Base-by-base conservation (phyloP, 768 basidiomycete genomes). In the Candolleomyces efflorescens region DNA sequence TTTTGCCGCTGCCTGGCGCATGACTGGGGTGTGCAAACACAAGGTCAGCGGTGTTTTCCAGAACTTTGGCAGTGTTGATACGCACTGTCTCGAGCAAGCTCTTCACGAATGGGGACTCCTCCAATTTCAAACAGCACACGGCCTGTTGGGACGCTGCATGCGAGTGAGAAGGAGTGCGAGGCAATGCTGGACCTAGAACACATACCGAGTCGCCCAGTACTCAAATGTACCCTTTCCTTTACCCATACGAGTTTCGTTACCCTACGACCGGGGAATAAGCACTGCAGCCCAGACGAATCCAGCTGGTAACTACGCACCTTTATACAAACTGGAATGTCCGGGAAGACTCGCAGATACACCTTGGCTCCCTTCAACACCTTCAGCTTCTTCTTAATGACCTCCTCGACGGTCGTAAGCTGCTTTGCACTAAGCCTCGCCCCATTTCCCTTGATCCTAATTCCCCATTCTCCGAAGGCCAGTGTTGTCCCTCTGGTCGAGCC, bases 201-300 rank as follows among this genome's bases (percentile, higher is more conserved):
- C 84, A 55, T 64, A 93, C 92, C 92, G 84, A 58, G 90, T 92
- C 24, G 95, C 92, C 97, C 97, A 99, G 69, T 81, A 98, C 68
- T 98, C 97, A 65, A 98, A 98, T 0, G 90, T 84, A 47, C 97
- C 97, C 72, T 99, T 99, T 59, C 97, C 97, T 74, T 98, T 98
- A 52, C 97, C 97, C 97, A 98, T 98, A 80, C 97, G 90, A 5
- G 94, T 95, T 73, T 98, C 95, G 65, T 97, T 98, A 54, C 97
- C 96, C 92, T 94, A 58, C 17, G 17, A 17, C 15, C 15, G 13
- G 41, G 41, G 26, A 52, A 17, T 37, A 27, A 37, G 15, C 50
- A 3, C 12, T 52, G n/a, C 12, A n/a, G 47, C 22, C n/a, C 5
- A n/a, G 17, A 52, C 54, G 13, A 49, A 49, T 43, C 10, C 37